Evolutionary conservation across 2,329 filamentous ascomycete species (phyloP), one percentile per base, ranked within the genome.

Genomic region (Rutstroemia sydowiana): DNA sequence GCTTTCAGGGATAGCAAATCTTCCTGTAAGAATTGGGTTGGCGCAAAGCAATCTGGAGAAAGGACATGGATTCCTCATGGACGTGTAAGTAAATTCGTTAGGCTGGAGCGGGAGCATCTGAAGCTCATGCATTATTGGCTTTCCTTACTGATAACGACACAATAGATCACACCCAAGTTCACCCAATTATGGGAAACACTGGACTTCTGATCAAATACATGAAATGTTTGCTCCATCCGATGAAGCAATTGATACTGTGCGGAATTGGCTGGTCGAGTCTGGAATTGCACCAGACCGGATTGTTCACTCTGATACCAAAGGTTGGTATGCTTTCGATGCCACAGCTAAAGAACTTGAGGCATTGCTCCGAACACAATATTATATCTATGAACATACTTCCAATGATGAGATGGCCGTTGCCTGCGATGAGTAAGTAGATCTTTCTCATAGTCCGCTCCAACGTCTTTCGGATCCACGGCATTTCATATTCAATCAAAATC

Each of bases 21-120:
- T 75, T 32, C 72, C 73, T 2, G 69, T 75, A 56, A 66, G 70
- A 13, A 73, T 75, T 52, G 72, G 70, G 11, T 56, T 75, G 47
- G 66, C 66, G 3, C 73, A 75, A 58, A 64, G 63, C 8, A 74
- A 75, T 48, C 57, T 75, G 14, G 67, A 74, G 14, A 65, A 68
- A 7, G 72, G 70, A 8, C 62, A 70, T 58, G 69, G 70, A 37
- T 65, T 65, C 21, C 61, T 73, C 16, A 72, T 71, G 70, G 69
- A 71, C 47, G 58, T 65, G 55, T 59, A 49, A 42, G 57, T 52
- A 16, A 18, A 26, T 26, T 8, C 23, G 8, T 4, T 8, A 8
- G 23, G 8, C 23, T 4, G 8, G 23, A 8, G 23, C 23, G 23
- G 23, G 23, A 4, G 23, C 4, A 26, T 26, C 4, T 26, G 8